These are phyloP conservation scores for Podila verticillata DNA, from an alignment of 192 early-diverging fungal genomes.

Conservation along the genomic window DNA sequence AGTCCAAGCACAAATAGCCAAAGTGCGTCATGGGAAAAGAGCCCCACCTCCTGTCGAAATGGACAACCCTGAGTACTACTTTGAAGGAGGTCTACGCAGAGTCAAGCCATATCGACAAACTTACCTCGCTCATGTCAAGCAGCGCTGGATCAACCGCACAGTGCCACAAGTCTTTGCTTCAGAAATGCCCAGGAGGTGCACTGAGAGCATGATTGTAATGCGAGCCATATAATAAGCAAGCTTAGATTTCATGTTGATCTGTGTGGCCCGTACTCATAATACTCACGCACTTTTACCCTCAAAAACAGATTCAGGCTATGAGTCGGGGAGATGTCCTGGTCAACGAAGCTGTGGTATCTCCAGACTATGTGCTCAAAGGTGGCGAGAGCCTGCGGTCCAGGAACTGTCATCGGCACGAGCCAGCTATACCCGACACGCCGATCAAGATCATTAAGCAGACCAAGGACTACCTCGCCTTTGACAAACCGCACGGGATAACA, in stretches of 20 bases:
- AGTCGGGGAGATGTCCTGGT: conserved; percentile 38
- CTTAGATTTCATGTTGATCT: too few species aligned
- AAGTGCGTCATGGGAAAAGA: conserved; percentile 12
- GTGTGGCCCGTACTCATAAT: too few species aligned
- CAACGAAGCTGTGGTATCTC: conserved; percentile 19
- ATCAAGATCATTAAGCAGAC: conserved; percentile 33
- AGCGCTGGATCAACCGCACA: conserved; percentile 41
- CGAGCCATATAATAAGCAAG: too few species aligned
- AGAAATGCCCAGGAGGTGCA: conserved; percentile 47
- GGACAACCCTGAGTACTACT: conserved; percentile 18
- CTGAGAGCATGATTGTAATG: conserved; percentile 40
- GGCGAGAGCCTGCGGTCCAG: conserved; percentile 36
- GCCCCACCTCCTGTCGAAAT: neutral
- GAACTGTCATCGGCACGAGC: conserved; percentile 48
- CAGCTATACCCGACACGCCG: conserved; percentile 31
- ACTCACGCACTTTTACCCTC: neutral
- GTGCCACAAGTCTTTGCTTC: conserved; percentile 44
- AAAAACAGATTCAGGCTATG: conserved; percentile 28
- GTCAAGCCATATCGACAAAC: conserved; percentile 39
- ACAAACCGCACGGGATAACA: conserved; percentile 46
- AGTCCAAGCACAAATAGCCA: too few species aligned
- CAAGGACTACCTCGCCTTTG: conserved; percentile 36
- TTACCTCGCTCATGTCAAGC: conserved; percentile 36
- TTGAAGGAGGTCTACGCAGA: conserved; percentile 33
- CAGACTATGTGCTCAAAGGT: conserved; percentile 39